Conservation (phyloP, 805 yeast genomes). For the Zygotorulaspora sp. region DNA sequence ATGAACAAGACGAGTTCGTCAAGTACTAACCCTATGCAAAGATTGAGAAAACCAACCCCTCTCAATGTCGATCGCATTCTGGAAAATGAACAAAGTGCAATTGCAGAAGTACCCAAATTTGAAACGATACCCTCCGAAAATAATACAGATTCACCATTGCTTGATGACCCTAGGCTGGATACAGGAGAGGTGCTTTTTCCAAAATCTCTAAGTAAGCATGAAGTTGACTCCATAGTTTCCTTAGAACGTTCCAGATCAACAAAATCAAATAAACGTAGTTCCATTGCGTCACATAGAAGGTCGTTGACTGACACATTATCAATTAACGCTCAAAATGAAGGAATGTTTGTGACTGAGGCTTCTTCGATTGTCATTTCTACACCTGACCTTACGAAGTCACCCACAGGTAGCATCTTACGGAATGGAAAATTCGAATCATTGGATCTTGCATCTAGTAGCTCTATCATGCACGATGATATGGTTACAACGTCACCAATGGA, state of each 20-base stretch:
- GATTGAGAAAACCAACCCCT: slow-evolving; percentile 30
- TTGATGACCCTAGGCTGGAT: slow-evolving; percentile 28
- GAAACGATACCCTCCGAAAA: background rate
- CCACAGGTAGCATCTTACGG: slow-evolving; percentile 37
- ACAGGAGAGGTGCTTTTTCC: slow-evolving; percentile 66
- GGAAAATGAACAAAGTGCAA: background rate
- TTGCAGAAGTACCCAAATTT: background rate
- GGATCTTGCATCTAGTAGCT: slow-evolving; percentile 21
- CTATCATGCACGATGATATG: slow-evolving; percentile 2
- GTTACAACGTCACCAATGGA: slow-evolving; percentile 2
- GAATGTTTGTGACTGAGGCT: slow-evolving; percentile 45
- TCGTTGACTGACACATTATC: slow-evolving; percentile 35
- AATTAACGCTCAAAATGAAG: slow-evolving; percentile 41
- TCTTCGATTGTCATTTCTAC: slow-evolving; percentile 29
- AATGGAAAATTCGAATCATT: slow-evolving; percentile 32
- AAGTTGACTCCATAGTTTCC: slow-evolving; percentile 69
- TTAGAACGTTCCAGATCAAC: slow-evolving; percentile 65
- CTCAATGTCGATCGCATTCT: slow-evolving; percentile 20
- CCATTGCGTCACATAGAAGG: slow-evolving; percentile 30
- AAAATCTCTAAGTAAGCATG: slow-evolving; percentile 57
- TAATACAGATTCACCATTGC: slow-evolving; percentile 1
- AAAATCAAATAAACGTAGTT: slow-evolving; percentile 39
- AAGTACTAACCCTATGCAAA: background rate
- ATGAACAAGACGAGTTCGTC: background rate
- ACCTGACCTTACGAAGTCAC: slow-evolving; percentile 38